These are phyloP conservation scores for Leccinum brunneo-olivaceum DNA, from an alignment of 1,284 basidiomycete genomes.

Conservation along the genomic window DNA sequence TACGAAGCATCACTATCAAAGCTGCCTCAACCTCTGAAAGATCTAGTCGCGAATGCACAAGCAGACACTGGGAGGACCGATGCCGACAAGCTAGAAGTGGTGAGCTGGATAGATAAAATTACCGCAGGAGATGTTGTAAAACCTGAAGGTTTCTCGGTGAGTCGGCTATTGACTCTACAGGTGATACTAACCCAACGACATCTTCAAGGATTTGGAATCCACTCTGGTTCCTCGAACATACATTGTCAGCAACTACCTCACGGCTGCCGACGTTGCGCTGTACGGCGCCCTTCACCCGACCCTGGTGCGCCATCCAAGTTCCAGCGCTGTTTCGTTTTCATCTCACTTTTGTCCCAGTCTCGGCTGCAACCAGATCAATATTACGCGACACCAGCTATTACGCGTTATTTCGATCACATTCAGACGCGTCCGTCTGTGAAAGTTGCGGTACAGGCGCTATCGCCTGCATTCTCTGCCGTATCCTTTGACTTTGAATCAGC, in stretches of 20 bases:
- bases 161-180: neutral
- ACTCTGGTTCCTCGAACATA: slow-evolving; percentile 74
- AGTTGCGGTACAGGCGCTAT: slow-evolving; percentile 44
- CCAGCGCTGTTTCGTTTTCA: neutral
- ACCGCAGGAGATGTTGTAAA: slow-evolving; percentile 45
- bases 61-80: slow-evolving; percentile 50
- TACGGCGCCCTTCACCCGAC: slow-evolving; percentile 78
- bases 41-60: slow-evolving; percentile 49
- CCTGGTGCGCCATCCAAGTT: slow-evolving; percentile 47
- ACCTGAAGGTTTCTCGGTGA: slow-evolving; percentile 46
- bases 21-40: slow-evolving; percentile 48
- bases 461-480: slow-evolving; percentile 56
- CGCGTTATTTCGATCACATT: slow-evolving; percentile 91
- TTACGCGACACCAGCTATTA: slow-evolving; percentile 72
- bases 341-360: slow-evolving; percentile 40
- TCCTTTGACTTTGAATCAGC: slow-evolving; percentile 71
- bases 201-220: slow-evolving; percentile 62
- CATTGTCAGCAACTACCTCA: slow-evolving; percentile 73
- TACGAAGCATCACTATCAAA: slow-evolving; percentile 46
- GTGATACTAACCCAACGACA: neutral
- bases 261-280: slow-evolving; percentile 81
- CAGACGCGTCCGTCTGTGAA: slow-evolving; percentile 65
- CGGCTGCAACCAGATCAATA: slow-evolving; percentile 62
- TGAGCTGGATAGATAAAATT: slow-evolving; percentile 64
- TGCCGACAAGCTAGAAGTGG: slow-evolving; percentile 57